These are phyloP conservation scores for Schrenkiella parvula DNA, from an alignment of 345 rosid genomes.

Conservation along the genomic window DNA sequence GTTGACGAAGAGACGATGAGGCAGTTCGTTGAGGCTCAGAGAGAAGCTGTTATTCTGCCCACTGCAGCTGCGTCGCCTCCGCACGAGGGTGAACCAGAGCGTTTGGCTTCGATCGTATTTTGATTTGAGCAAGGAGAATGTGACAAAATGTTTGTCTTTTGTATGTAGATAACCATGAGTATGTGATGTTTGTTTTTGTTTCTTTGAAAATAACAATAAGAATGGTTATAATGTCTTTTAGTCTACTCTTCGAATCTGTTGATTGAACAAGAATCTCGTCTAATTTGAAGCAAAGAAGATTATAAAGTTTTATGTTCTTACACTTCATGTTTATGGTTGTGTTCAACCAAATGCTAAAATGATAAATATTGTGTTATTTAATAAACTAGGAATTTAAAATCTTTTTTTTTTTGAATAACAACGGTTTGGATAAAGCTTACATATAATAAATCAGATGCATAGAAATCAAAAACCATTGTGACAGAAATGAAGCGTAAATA, in stretches of 20 bases:
- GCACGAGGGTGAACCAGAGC: neutral
- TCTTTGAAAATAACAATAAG: neutral
- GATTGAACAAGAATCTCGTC: neutral
- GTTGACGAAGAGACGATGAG: constrained; percentile 38
- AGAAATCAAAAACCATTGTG: too few species aligned
- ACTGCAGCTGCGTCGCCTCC: constrained; percentile 50
- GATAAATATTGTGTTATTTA: too few species aligned
- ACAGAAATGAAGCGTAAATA: neutral
- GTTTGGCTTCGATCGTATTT: neutral
- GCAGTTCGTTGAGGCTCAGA: constrained; percentile 42
- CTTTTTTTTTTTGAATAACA: too few species aligned
- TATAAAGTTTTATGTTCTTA: too few species aligned
- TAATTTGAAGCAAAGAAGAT: neutral
- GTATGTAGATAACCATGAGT: constrained; percentile 14
- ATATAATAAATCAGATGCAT: too few species aligned
- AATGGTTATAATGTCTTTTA: neutral
- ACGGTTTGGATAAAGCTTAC: too few species aligned
- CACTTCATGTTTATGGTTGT: too few species aligned
- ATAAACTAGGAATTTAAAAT: too few species aligned
- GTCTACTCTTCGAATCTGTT: neutral
- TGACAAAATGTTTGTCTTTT: neutral
- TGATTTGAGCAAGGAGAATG: neutral
- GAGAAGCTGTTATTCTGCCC: constrained; percentile 67
- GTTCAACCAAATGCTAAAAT: too few species aligned
- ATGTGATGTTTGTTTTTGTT: constrained; percentile 12